Evolutionary conservation across 192 early-diverging fungal species (phyloP), one percentile per base, ranked within the genome.

Genomic region (Podila epigama): DNA sequence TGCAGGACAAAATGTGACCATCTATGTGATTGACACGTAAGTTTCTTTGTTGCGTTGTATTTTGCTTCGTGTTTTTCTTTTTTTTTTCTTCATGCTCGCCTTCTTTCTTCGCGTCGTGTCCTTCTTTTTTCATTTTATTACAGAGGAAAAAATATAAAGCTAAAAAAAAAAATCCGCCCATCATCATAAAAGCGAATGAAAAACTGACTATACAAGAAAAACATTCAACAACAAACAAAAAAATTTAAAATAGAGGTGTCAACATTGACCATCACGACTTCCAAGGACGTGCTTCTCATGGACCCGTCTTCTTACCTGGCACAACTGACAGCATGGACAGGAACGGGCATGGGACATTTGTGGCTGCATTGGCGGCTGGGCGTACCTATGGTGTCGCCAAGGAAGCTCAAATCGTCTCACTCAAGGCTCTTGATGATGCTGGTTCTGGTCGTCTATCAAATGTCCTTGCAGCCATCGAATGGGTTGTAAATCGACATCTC

Each of bases 321-420:
- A 40, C 40, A 2, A 59, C 34, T 10, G 77, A 81, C 20, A 70
- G 55, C 18, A 29, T 32, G 0, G 87, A 89, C 65, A 51, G 36
- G 13, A 81, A 87, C 51, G 87, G 87, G 7, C 87, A 89, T 53
- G 87, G 87, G 1, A 89, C 87, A 0, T 88, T 88, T 75, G 86
- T 87, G n/a, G 88, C 87, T 7, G 88, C 81, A 18, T 62, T 88
- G 15, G 83, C 84, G 27, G 81, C 80, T 20, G 88, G 88, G 4
- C 67, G 75, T 2, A 75, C 69, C 0, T 89, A 87, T 59, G 88
- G 88, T 36, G 88, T 89, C 2, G 88, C 88, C 5, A 89, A 89
- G 56, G 75, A 84, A 27, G 84, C 82, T 0, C 58, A 70, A 4
- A 69, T 89, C 51, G 78, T 89, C 0, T 84, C 87, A 13, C 77